A percentile compares a stretch with the other conserved stretches of the same genome.
Conservation (phyloP, 345 rosid species). For the Draba incana region DNA sequence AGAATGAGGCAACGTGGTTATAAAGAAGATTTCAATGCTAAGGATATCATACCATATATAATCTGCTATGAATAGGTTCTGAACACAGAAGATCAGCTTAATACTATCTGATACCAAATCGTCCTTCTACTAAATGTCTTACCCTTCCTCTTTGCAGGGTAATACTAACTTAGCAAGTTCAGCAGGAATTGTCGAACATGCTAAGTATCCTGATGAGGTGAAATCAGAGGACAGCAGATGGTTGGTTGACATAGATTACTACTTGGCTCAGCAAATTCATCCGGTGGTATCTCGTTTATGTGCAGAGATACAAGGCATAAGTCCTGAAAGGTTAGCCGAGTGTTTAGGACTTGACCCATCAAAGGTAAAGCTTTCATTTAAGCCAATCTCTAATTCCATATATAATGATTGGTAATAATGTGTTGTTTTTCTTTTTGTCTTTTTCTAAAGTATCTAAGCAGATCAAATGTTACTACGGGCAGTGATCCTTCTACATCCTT, state of each 20-base stretch:
- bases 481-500: conserved; percentile 61
- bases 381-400: conserved; percentile 19
- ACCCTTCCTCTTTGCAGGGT: conserved; percentile 53
- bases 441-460: conserved; percentile 84
- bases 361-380: conserved; percentile 57
- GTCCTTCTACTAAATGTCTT: conserved; percentile 20
- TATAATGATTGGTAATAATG: conserved; percentile 8
- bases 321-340: conserved; percentile 91
- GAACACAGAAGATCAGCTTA: conserved; percentile 8
- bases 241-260: conserved; percentile 96
- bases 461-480: conserved; percentile 52
- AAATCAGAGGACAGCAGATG: conserved; percentile 77
- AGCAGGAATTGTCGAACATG: conserved; percentile 86
- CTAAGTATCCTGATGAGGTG: conserved; percentile 95
- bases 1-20: conserved; percentile 90
- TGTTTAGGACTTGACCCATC: conserved; percentile 97
- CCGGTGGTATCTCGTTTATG: conserved; percentile 95
- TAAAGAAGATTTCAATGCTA: conserved; percentile 72
- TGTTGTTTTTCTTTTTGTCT: too few relatives aligned
- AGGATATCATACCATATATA: conserved; percentile 89
- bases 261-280: conserved; percentile 97
- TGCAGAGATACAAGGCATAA: conserved; percentile 95
- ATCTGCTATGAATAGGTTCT: conserved; percentile 93
- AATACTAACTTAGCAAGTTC: conserved; percentile 53
- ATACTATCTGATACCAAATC: conserved; percentile 21